Base-by-base conservation (phyloP, 331 rosid species). In the Saraca asoca region DNA sequence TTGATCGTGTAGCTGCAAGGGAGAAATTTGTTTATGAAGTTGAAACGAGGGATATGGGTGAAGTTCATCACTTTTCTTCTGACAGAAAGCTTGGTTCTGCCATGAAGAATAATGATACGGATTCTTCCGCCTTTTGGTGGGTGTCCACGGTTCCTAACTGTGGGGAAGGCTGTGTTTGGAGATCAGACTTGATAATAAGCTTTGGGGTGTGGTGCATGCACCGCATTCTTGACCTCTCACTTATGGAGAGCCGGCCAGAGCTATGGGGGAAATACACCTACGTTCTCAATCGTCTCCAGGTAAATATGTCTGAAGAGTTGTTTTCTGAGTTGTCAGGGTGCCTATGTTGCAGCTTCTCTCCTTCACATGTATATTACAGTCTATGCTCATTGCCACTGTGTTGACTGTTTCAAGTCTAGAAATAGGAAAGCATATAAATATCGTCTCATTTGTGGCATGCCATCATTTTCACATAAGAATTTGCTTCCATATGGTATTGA, bases 161-260 rank as follows among this genome's bases (percentile, higher is more conserved):
- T n/a, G 99, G 99, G 68, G 99, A 94, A 42, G 97, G 87, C 51
- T 94, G 97, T 78, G 60, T 86, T 14, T 94, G 99, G 99, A 85
- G 75, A 78, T 55, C 84, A 62, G 92, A 90, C 59, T 70, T 94
- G 74, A 70, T 94, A 19, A 70, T 82, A 67, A 90, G 97, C 91
- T 94, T 94, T 55, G 97, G 99, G 37, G 97, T 94, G 29, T 94
- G 99, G 99, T 94, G 99, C 78, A 86, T 94, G 76, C 97, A 88
- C 71, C 86, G 99, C 31, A 70, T 94, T 69, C 96, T 94, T 53
- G 91, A 94, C 66, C 87, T 94, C 44, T 90, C 92, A 46, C 74
- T 83, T 53, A 81, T 88, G 96, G 99, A 94, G 77, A 94, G 99
- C 75, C 91, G 99, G 45, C 99, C 99, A 62, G 95, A 90, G 84